phyloP scores from a whole-genome alignment of 2,329 filamentous ascomycete species.

The Colletotrichum ledebouriae region DNA sequence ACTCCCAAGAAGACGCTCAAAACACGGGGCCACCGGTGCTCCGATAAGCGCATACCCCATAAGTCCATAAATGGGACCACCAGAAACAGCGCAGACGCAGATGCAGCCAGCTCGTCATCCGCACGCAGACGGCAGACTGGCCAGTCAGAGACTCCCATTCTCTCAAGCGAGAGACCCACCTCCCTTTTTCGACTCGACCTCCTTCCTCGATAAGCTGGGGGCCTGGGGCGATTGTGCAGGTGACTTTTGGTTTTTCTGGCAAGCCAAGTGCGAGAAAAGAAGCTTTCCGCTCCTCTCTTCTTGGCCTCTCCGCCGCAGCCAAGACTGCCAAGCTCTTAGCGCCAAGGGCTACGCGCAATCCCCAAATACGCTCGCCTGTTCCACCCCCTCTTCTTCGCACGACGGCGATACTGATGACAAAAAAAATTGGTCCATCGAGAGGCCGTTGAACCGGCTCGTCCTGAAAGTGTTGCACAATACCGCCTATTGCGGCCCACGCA shows the following conservation, averaged over 20 bases:
- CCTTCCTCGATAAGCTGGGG: slow-evolving; percentile 22
- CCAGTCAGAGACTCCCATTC: slow-evolving; percentile 1
- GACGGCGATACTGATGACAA: slow-evolving; percentile 20
- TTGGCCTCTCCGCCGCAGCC: slow-evolving; percentile 43
- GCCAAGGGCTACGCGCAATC: slow-evolving; percentile 42
- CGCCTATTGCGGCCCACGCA: slow-evolving; percentile 38
- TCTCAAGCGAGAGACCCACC: slow-evolving; percentile 29
- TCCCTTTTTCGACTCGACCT: slow-evolving; percentile 33
- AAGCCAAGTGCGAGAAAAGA: slow-evolving; percentile 38
- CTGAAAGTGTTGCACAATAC: slow-evolving; percentile 39
- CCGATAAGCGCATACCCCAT: slow-evolving; percentile 36
- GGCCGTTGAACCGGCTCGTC: slow-evolving; percentile 40
- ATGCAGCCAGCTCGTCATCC: slow-evolving; percentile 14
- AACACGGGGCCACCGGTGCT: slow-evolving; percentile 28
- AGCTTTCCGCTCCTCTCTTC: slow-evolving; percentile 43
- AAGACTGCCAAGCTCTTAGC: slow-evolving; percentile 40
- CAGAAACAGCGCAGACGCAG: not conserved
- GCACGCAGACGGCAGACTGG: not conserved
- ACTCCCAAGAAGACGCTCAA: slow-evolving; percentile 13
- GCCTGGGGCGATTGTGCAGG: slow-evolving; percentile 8
- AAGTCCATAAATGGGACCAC: slow-evolving; percentile 25
- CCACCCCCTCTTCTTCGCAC: slow-evolving; percentile 29
- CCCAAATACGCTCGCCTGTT: slow-evolving; percentile 27
- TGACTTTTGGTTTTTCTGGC: slow-evolving; percentile 23
- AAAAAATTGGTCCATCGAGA: slow-evolving; percentile 32